phyloP scores from a whole-genome alignment of 495 filamentous ascomycete species.

The Aspergillus sclerotioniger region DNA sequence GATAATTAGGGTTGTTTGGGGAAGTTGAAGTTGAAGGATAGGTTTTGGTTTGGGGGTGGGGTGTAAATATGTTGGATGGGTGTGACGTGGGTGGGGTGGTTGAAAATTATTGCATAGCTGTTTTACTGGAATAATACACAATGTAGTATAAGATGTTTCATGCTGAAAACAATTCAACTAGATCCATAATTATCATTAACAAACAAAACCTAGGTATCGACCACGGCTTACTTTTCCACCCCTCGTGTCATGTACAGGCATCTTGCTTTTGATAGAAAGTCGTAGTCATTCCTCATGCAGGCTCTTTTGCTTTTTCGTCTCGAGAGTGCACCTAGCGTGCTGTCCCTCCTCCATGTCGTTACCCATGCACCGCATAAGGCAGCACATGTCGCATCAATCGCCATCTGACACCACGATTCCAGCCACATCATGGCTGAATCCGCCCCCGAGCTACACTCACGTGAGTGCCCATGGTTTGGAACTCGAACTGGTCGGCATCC shows the following conservation, averaged over 20 bases:
- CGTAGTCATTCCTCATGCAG: constrained; percentile 30
- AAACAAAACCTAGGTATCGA: constrained; percentile 23
- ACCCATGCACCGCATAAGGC: too few species aligned
- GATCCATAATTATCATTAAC: constrained; percentile 13
- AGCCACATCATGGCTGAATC: neutral
- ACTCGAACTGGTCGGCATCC: neutral
- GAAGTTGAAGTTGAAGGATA: constrained; percentile 1
- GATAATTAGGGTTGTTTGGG: constrained; percentile 17
- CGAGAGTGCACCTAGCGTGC: neutral
- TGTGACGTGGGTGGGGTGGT: neutral
- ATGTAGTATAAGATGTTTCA: too few species aligned
- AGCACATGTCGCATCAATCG: too few species aligned
- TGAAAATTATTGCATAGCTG: constrained; percentile 3
- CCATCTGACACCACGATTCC: too few species aligned
- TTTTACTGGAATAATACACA: too few species aligned
- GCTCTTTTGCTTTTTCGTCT: constrained; percentile 6
- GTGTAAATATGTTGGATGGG: neutral
- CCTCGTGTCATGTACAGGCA: constrained; percentile 36
- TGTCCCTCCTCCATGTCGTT: neutral
- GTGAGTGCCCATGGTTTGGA: neutral
- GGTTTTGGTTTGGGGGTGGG: neutral
- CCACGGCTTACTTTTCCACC: constrained; percentile 23
- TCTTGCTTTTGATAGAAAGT: constrained; percentile 25
- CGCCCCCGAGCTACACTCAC: neutral
- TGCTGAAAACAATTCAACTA: constrained; percentile 7